Base-by-base conservation (phyloP, 2,329 filamentous ascomycete species). In the Parastagonospora nodorum region DNA sequence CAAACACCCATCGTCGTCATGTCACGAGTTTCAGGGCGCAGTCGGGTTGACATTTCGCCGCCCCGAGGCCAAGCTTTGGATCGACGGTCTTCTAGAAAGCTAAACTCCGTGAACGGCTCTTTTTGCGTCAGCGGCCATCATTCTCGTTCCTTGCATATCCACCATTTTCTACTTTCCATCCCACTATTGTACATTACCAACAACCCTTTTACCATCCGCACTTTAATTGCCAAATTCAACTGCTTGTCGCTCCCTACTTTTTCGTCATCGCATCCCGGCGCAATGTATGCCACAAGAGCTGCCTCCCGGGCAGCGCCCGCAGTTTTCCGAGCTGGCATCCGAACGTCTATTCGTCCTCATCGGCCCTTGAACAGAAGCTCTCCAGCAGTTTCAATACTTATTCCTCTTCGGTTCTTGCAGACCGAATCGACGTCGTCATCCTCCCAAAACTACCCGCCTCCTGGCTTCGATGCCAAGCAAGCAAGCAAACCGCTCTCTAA, bases 401-500 rank as follows among this genome's bases (percentile, higher is more conserved):
- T 86, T 15, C 82, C 83, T 3, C 75, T 77, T 24, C 75, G 81
- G 49, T 71, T 72, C 54, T 78, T 83, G 57, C 77, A 82, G 27
- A 88, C 85, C 40, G 83, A 87, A 57, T 80, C 82, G 11, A 80
- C 79, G 14, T 76, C 79, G 33, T 76, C 79, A 39, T 64, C 74
- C 15, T 70, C 71, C 35, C 78, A 82, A 44, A 79, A 82, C 47
- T 86, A 84, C 42, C 92, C 91, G 38, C 92, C 92, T 50, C 92
- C 92, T 11, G 92, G 92, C 27, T 97, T 96, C 80, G 92, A 94
- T 71, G 80, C 89, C n/a, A 87, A 93, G 68, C 82, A 91, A 77
- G 92, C 92, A 61, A 93, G 92, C 83, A 93, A 92, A 72, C 89
- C 92, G 10, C 78, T 94, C 41, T 76, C 85, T 2, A 84, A 84